Conservation (phyloP, 768 basidiomycete genomes). For the Glaciozyma antarctica region DNA sequence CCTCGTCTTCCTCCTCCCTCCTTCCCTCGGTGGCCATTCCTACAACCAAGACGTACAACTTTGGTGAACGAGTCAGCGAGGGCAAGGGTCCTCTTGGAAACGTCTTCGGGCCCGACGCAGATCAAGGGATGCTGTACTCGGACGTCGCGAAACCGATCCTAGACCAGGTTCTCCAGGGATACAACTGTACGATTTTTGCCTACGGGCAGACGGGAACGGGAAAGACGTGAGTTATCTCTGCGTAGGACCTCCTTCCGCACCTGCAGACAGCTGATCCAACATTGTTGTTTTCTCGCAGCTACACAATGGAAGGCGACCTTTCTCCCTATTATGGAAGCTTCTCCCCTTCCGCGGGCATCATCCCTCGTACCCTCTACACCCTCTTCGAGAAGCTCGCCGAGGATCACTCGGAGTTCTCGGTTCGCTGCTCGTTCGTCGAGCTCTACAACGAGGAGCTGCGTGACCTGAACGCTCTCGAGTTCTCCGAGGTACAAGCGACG, state of each 20-base stretch:
- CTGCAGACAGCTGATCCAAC: slow-evolving; percentile 18
- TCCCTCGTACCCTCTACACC: slow-evolving; percentile 82
- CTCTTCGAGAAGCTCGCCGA: slow-evolving; percentile 81
- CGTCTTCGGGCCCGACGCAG: slow-evolving; percentile 93
- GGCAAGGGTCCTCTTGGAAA: slow-evolving; percentile 35
- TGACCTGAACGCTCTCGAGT: slow-evolving; percentile 57
- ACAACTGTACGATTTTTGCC: slow-evolving; percentile 86
- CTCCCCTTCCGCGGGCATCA: slow-evolving; percentile 83
- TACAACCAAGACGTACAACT: slow-evolving; percentile 60
- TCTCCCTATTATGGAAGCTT: slow-evolving; percentile 74
- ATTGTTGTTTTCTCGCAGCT: slow-evolving; percentile 44
- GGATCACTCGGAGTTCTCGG: slow-evolving; percentile 68
- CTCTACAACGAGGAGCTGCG: slow-evolving; percentile 97
- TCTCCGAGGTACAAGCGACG: slow-evolving; percentile 42
- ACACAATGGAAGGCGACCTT: slow-evolving; percentile 97
- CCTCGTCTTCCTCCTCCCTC: slow-evolving; percentile 36
- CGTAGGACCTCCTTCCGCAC: not conserved
- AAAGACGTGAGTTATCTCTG: slow-evolving; percentile 67
- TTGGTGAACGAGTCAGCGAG: slow-evolving; percentile 48
- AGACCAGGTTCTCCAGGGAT: slow-evolving; percentile 85
- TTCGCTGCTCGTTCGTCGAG: slow-evolving; percentile 88
- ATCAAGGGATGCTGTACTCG: slow-evolving; percentile 85
- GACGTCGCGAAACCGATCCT: slow-evolving; percentile 89
- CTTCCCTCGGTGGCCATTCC: not conserved
- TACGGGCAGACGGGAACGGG: slow-evolving; percentile 99